Base-by-base conservation (phyloP, 495 filamentous ascomycete species). In the Hyaloscypha variabilis region DNA sequence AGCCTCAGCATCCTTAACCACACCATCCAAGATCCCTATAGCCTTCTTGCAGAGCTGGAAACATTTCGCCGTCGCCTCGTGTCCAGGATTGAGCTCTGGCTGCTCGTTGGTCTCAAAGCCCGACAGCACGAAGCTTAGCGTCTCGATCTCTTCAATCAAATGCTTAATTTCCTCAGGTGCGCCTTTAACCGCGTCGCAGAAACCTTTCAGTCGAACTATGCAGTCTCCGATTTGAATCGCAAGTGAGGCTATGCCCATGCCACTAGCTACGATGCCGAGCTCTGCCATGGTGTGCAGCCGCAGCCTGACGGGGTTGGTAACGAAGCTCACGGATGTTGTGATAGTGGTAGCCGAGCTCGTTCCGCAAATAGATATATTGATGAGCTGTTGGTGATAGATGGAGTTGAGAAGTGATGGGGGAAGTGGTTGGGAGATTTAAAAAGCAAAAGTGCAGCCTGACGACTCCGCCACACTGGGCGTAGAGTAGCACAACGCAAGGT, bases 121-220 rank as follows among this genome's bases (percentile, higher is more conserved):
- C 10, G 56, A 58, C 5, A 58, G 56, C 31, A 58, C 31, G 28
- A 24, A 8, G 28, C 28, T 58, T 17, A 58, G 14, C 8, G 31
- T 23, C 13, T 58, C 56, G 11, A 58, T 31, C 21, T 58, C 56
- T 3, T 58, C 31, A 29, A 58, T 31, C 6, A 58, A 24, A 21
- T 58, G 11, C n/a, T 31, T 34, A 28, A 58, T 34, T 2, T 58
- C 55, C 21, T 58, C 55, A 5, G 55, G 55, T 30, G 55, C 55
- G 6, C 34, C 29, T 34, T 36, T 58, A n/a, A 58, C 55, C 4
- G 55, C 25, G 28, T 58, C 28, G 8, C 55, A 58, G 29, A 58
- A 58, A 13, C 6, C 10, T 58, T 36, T 58, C 28, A 58, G 29
- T 2, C 8, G 5, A 13, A 58, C 21, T 4, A 36, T 23, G 25